Evolutionary conservation across 2,329 filamentous ascomycete species (phyloP).

Genomic region (Fusarium lateritium): DNA sequence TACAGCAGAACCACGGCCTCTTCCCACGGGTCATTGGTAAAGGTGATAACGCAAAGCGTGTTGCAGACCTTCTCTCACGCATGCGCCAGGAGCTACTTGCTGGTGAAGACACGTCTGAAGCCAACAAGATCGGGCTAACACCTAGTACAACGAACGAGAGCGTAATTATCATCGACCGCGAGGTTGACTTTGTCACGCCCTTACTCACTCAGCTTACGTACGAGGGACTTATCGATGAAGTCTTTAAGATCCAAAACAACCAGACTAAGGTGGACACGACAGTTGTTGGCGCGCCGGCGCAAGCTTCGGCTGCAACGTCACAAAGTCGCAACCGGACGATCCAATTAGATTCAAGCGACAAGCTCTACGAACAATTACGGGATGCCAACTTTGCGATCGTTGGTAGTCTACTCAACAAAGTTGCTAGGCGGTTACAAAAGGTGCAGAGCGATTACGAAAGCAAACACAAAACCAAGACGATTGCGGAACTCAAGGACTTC

Average conservation of each 20-base stretch:
- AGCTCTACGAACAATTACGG: conserved; percentile 87
- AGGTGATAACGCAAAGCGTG: conserved; percentile 90
- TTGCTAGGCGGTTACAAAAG: conserved; percentile 85
- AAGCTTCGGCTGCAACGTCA: conserved; percentile 69
- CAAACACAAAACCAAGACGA: conserved; percentile 87
- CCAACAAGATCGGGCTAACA: conserved; percentile 76
- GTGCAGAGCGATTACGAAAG: conserved; percentile 93
- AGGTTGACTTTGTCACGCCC: conserved; percentile 93
- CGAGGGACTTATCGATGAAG: conserved; percentile 94
- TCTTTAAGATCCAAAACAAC: conserved; percentile 92
- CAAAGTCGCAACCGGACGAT: conserved; percentile 87
- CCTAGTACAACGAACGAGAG: conserved; percentile 92
- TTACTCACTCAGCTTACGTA: conserved; percentile 97
- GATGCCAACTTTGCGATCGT: conserved; percentile 97
- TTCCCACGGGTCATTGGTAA: conserved; percentile 97
- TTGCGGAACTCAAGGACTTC: conserved; percentile 92
- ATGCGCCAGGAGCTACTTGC: conserved; percentile 93
- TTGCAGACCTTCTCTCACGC: conserved; percentile 87
- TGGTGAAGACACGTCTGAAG: conserved; percentile 78
- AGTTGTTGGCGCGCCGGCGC: conserved; percentile 82
- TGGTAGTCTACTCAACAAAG: conserved; percentile 88
- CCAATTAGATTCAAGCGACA: conserved; percentile 88
- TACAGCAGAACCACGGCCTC: conserved; percentile 91
- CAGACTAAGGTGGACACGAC: conserved; percentile 94
- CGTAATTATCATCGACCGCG: conserved; percentile 93